phyloP scores from a whole-genome alignment of 2,329 filamentous ascomycete genomes.

The Coniosporium tulheliwenetii region DNA sequence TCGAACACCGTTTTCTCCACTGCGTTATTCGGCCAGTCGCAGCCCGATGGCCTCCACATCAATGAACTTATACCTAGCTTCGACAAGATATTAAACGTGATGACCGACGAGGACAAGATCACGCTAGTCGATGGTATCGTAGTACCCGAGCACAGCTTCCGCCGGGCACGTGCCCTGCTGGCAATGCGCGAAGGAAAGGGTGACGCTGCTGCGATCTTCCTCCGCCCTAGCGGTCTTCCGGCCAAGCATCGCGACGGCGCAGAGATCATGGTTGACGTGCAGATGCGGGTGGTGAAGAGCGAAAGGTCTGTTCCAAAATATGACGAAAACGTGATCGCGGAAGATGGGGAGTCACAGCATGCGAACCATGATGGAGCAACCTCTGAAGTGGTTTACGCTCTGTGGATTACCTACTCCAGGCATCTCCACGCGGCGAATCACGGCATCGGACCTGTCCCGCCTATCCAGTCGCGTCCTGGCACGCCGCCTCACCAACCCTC shows the following conservation, averaged over 20 bases:
- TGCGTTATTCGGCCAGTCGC: conserved; percentile 77
- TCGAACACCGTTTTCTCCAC: conserved; percentile 91
- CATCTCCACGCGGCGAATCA: conserved; percentile 67
- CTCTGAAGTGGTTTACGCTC: conserved; percentile 75
- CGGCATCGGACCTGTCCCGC: conserved; percentile 45
- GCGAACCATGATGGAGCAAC: conserved; percentile 21
- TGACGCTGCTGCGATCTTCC: conserved; percentile 60
- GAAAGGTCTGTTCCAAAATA: conserved; percentile 49
- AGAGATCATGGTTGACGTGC: conserved; percentile 84
- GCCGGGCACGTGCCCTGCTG: conserved; percentile 71
- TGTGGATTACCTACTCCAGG: conserved; percentile 95
- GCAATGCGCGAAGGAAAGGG: conserved; percentile 69
- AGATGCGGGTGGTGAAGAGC: conserved; percentile 91
- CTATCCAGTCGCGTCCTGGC: conserved; percentile 44
- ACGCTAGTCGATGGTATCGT: conserved; percentile 85
- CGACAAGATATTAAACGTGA: conserved; percentile 62
- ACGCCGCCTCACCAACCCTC: conserved; percentile 68
- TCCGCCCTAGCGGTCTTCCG: conserved; percentile 69
- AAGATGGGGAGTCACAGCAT: conserved; percentile 37
- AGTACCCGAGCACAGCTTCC: conserved; percentile 89
- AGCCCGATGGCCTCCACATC: conserved; percentile 66
- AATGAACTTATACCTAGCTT: conserved; percentile 75
- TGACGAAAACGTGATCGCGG: conserved; percentile 48
- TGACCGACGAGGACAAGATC: conserved; percentile 77
- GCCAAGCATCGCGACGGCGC: conserved; percentile 83